These are phyloP conservation scores for Emmonsiellopsis sp. DNA, from an alignment of 2,329 filamentous ascomycete species.

Conservation along the genomic window DNA sequence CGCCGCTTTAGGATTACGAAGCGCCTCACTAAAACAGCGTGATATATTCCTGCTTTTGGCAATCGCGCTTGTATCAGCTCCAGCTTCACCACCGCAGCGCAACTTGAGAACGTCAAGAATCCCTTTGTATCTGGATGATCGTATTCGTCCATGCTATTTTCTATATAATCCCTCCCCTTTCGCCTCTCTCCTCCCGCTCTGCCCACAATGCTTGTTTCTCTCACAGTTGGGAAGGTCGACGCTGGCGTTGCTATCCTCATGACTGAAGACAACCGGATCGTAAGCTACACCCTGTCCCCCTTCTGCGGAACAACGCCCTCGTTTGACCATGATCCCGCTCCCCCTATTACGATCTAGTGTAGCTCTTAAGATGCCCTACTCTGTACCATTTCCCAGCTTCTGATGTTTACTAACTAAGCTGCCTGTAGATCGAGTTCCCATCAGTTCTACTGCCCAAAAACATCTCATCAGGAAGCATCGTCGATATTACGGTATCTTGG, in stretches of 20 bases:
- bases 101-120: neutral
- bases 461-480: constrained; percentile 92
- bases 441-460: constrained; percentile 93
- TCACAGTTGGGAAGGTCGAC: constrained; percentile 98
- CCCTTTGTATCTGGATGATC: neutral
- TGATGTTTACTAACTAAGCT: constrained; percentile 1
- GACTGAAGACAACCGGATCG: constrained; percentile 92
- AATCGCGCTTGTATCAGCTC: neutral
- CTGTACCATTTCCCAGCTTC: neutral
- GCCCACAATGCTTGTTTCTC: constrained; percentile 76
- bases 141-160: neutral
- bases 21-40: neutral
- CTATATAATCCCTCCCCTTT: neutral
- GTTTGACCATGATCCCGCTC: neutral
- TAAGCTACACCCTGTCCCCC: constrained; percentile 39
- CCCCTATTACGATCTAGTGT: neutral
- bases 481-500: constrained; percentile 90
- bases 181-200: neutral
- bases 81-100: neutral
- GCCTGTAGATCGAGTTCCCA: constrained; percentile 83
- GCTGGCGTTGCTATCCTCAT: constrained; percentile 94
- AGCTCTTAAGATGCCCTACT: neutral
- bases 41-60: neutral
- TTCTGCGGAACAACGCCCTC: neutral
- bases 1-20: neutral